Percentiles rank a stretch among this genome's conserved stretches.
phyloP scores from a whole-genome alignment of 75 land plant species.

The Selaginella tamariscina region DNA sequence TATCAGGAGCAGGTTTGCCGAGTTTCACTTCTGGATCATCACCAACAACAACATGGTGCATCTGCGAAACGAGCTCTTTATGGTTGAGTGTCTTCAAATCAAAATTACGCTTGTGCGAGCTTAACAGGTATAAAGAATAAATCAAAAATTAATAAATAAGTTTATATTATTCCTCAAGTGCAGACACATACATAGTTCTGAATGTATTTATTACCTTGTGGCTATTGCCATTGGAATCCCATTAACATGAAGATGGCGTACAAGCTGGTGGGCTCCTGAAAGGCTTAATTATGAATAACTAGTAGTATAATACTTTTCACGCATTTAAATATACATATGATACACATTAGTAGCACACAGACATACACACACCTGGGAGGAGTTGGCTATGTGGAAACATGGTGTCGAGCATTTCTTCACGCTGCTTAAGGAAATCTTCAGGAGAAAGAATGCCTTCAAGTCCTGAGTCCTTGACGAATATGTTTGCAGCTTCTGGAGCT shows the following conservation, averaged over 20 bases:
- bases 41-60: constrained; percentile 88
- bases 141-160: no score
- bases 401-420: constrained; percentile 56
- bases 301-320: no score
- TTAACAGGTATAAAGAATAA: constrained; percentile 20
- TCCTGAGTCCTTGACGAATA: constrained; percentile 69
- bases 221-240: constrained; percentile 59
- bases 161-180: background rate
- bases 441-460: constrained; percentile 53
- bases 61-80: constrained; percentile 49
- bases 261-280: constrained; percentile 46
- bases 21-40: constrained; percentile 80
- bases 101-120: constrained; percentile 66
- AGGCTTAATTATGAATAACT: no score
- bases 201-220: constrained; percentile 42
- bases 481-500: constrained; percentile 63
- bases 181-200: background rate
- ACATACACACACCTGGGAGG: constrained; percentile 50
- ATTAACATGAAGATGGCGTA: constrained; percentile 53
- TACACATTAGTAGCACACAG: no score
- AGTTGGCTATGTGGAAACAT: constrained; percentile 64
- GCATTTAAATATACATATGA: no score
- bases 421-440: constrained; percentile 58
- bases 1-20: constrained; percentile 89
- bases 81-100: constrained; percentile 76